Base-by-base conservation (phyloP, 2,329 filamentous ascomycete species). In the Sphaerulina musiva region DNA sequence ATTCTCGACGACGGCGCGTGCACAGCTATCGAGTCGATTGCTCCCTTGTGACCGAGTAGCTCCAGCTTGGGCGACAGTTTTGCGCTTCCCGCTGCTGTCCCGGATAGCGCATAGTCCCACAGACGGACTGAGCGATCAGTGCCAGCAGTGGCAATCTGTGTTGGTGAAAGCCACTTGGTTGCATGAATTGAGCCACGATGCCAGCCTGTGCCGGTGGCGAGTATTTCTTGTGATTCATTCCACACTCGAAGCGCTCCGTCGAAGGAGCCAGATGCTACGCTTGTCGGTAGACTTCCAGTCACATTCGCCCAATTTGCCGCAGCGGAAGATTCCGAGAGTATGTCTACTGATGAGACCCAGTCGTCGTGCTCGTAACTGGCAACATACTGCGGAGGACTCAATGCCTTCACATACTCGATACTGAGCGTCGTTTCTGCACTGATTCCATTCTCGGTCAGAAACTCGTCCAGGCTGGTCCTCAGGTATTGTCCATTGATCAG, bases 311-410 rank as follows among this genome's bases (percentile, higher is more conserved):
- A 51, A 45, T 75, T 69, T 17, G 78, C 83, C 2, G 83, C 81
- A 6, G 76, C 73, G 1, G 87, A 86, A 10, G 40, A 45, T n/a
- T 29, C 32, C 79, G 89, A 91, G 23, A 95, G 76, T 4, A 95
- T 81, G 70, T 96, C 90, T 26, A 97, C 83, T 26, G 82, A 81
- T 69, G 88, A 89, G 46, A 98, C 87, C 93, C 93, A 98, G 71
- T 97, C 93, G 67, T 98, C 91, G 70, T 98, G 92, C 74, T 96
- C 86, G 70, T 95, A 98, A 68, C 87, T 93, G 10, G 90, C 86
- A 63, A 95, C 84, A 70, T 93, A 92, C 36, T 87, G 79, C 14
- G 93, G 93, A 6, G 93, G 93, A 56, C 96, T 83, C 63, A 96
- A 76, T 59, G 90, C 93, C 65, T 90, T 86, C 36, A 96, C 89